These are phyloP conservation scores for Cyberlindnera maritima DNA, from an alignment of 805 yeast genomes.

Conservation along the genomic window DNA sequence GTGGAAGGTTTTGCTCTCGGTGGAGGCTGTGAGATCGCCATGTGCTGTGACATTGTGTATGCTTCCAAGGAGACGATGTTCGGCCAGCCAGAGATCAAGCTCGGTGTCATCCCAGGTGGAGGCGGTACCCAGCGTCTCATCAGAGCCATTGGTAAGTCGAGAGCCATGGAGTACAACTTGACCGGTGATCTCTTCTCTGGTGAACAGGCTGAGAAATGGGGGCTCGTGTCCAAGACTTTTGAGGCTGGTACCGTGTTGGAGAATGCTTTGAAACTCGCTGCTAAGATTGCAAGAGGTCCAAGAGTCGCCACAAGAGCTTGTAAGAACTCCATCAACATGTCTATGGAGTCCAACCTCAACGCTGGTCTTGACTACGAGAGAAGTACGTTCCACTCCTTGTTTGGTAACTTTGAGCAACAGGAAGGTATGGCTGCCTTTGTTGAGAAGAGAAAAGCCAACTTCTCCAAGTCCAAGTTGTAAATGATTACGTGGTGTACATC, in stretches of 20 bases:
- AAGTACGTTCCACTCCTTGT: slow-evolving; percentile 42
- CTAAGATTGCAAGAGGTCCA: slow-evolving; percentile 38
- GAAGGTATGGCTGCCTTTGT: slow-evolving; percentile 52
- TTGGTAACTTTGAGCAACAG: slow-evolving; percentile 44
- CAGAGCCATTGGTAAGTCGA: slow-evolving; percentile 46
- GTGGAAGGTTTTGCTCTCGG: slow-evolving; percentile 55
- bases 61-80: slow-evolving; percentile 47
- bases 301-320: slow-evolving; percentile 44
- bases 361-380: slow-evolving; percentile 43
- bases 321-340: slow-evolving; percentile 42
- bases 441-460: slow-evolving; percentile 41
- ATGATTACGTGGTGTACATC: too few relatives aligned
- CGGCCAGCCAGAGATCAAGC: slow-evolving; percentile 55
- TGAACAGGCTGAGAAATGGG: slow-evolving; percentile 45
- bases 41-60: slow-evolving; percentile 48
- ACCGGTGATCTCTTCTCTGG: slow-evolving; percentile 46
- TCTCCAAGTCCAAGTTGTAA: slow-evolving; percentile 16
- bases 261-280: slow-evolving; percentile 44
- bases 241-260: slow-evolving; percentile 38
- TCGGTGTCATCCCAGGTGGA: slow-evolving; percentile 50
- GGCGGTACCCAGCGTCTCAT: slow-evolving; percentile 55
- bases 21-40: slow-evolving; percentile 56
- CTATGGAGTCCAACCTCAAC: slow-evolving; percentile 35
- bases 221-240: slow-evolving; percentile 42
- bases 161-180: slow-evolving; percentile 46